These are phyloP conservation scores for Didymella sp. DNA, from an alignment of 2,329 filamentous ascomycete species.

Conservation along the genomic window DNA sequence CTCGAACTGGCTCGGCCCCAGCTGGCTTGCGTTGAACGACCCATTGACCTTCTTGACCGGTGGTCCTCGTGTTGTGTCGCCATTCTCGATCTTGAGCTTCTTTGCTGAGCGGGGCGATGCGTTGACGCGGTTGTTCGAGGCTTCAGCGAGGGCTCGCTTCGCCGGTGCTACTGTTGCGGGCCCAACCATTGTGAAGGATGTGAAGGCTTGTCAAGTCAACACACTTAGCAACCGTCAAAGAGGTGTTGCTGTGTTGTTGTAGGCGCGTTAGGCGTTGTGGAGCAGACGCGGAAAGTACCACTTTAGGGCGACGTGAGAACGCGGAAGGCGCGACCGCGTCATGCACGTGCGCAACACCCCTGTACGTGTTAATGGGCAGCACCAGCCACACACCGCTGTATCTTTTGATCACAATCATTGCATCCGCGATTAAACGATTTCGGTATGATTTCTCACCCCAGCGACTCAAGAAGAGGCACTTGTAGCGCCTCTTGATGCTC, in stretches of 20 bases:
- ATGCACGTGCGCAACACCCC: conserved; percentile 35
- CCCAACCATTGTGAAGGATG: conserved; percentile 39
- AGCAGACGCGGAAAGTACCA: conserved; percentile 28
- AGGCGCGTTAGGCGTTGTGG: conserved; percentile 25
- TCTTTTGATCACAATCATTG: not conserved
- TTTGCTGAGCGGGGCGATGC: conserved; percentile 65
- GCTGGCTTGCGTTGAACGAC: conserved; percentile 69
- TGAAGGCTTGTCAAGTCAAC: not conserved
- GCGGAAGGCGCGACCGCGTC: conserved; percentile 37
- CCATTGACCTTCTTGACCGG: conserved; percentile 69
- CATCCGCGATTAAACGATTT: not conserved
- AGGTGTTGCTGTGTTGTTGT: conserved; percentile 6
- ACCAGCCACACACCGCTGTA: conserved; percentile 11
- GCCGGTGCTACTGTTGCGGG: conserved; percentile 47
- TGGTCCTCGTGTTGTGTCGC: conserved; percentile 64
- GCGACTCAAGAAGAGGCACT: not conserved
- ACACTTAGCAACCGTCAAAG: not conserved
- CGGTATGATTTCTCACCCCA: not conserved
- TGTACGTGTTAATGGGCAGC: conserved; percentile 32
- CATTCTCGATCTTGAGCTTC: conserved; percentile 79
- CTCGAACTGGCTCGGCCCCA: conserved; percentile 90
- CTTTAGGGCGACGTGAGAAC: conserved; percentile 34
- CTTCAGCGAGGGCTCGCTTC: conserved; percentile 58
- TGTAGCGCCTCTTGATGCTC: not conserved
- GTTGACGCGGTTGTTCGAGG: conserved; percentile 54